Evolutionary conservation across 75 land plant genomes (phyloP).

Genomic region (Picea glauca): DNA sequence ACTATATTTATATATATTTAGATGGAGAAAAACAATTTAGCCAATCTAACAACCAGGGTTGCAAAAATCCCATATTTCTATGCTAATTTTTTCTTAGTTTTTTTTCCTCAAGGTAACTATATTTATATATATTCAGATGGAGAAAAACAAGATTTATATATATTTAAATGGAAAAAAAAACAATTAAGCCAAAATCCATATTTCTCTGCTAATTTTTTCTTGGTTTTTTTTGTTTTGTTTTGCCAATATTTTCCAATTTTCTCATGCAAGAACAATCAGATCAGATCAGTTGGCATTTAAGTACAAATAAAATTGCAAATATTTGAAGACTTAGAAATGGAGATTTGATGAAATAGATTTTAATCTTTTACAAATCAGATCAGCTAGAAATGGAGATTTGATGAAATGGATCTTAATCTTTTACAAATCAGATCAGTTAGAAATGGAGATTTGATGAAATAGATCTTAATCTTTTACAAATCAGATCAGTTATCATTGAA

Average conservation of each 20-base stretch:
- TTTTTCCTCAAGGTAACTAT: slow-evolving; percentile 17
- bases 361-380: background rate
- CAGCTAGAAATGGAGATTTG: background rate
- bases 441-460: background rate
- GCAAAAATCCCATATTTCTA: background rate
- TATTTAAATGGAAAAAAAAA: background rate
- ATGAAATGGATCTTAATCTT: background rate
- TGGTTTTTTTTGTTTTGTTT: background rate
- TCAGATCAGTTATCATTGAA: no score
- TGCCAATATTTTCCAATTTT: no score
- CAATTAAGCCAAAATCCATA: background rate
- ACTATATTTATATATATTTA: background rate
- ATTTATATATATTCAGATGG: background rate
- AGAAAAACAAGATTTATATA: background rate
- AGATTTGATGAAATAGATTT: background rate
- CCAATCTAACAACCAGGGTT: background rate
- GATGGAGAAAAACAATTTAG: background rate
- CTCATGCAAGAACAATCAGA: background rate
- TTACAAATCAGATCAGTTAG: background rate
- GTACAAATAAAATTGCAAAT: background rate
- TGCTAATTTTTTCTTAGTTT: no score
- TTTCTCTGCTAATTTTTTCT: background rate
- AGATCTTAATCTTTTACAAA: background rate
- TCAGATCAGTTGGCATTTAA: background rate
- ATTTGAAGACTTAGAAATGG: background rate